A percentile compares a stretch with the other conserved stretches of the same genome.
Evolutionary conservation across 2,329 filamentous ascomycete species (phyloP).

Genomic region (Trichoderma oligosporum): DNA sequence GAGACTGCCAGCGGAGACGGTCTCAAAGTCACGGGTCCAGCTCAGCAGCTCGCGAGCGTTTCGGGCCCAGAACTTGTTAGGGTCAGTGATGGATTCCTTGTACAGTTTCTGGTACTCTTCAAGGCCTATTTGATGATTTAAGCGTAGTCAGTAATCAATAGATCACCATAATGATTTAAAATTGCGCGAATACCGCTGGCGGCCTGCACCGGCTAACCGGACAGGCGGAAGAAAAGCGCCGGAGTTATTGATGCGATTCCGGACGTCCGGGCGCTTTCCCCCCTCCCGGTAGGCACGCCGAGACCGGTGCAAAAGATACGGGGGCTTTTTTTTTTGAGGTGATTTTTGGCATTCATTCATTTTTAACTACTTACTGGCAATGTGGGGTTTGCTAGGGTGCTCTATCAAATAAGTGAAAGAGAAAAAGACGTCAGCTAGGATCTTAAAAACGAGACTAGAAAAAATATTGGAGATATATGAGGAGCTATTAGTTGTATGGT

Average conservation of each 20-base stretch:
- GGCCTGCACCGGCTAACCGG: slow-evolving; percentile 9
- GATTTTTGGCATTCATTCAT: background rate
- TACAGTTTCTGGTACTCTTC: slow-evolving; percentile 66
- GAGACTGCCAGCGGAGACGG: slow-evolving; percentile 75
- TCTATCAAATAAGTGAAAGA: slow-evolving; percentile 41
- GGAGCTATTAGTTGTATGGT: slow-evolving; percentile 6
- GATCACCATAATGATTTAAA: background rate
- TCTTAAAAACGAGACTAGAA: background rate
- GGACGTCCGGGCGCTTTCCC: slow-evolving; percentile 11
- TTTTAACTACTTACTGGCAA: slow-evolving; percentile 59
- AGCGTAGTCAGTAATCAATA: slow-evolving; percentile 11
- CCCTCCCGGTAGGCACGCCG: slow-evolving; percentile 1
- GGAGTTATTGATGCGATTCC: slow-evolving; percentile 8
- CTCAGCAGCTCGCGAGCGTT: slow-evolving; percentile 83
- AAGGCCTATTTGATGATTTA: slow-evolving; percentile 44
- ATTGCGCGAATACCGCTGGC: background rate
- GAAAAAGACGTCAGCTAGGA: slow-evolving; percentile 19
- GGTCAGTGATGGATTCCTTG: slow-evolving; percentile 84
- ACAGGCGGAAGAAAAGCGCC: slow-evolving; percentile 13
- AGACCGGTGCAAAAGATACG: slow-evolving; percentile 16
- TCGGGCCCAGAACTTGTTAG: slow-evolving; percentile 83
- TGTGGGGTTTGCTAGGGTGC: slow-evolving; percentile 66
- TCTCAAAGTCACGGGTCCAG: slow-evolving; percentile 90
- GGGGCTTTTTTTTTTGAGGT: slow-evolving; percentile 14
- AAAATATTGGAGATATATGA: slow-evolving; percentile 7